Percentiles rank a stretch among this genome's conserved stretches.
Conservation (phyloP, 306 rosid species). For the Pachyrhizus erosus region DNA sequence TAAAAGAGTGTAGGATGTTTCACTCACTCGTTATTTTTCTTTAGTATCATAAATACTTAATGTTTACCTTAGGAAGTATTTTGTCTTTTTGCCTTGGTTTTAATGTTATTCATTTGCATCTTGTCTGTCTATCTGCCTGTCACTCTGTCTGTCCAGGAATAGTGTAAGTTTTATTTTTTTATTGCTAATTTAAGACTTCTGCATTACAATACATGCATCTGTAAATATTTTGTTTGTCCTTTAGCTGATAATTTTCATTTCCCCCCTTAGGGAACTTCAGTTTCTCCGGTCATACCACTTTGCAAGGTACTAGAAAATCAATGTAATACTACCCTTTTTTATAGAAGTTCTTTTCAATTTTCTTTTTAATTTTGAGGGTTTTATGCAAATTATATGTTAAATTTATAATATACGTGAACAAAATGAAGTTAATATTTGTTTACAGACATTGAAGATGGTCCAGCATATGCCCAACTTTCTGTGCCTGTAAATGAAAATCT, state of each 20-base stretch:
- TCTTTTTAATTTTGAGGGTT: slow-evolving; percentile 12
- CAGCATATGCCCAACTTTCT: slow-evolving; percentile 63
- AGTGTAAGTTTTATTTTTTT: neutral
- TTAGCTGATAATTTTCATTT: slow-evolving; percentile 33
- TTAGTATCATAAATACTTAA: neutral
- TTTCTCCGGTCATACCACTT: slow-evolving; percentile 54
- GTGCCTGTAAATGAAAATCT: slow-evolving; percentile 62
- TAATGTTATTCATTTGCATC: neutral
- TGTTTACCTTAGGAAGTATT: slow-evolving; percentile 7
- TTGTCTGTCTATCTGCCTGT: neutral
- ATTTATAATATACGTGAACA: neutral
- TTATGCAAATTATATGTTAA: slow-evolving; percentile 10
- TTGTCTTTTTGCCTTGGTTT: neutral
- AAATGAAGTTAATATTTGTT: slow-evolving; percentile 18
- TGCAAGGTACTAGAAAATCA: slow-evolving; percentile 51
- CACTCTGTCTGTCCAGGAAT: neutral
- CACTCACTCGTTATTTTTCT: neutral
- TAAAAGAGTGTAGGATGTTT: neutral
- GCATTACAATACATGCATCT: neutral
- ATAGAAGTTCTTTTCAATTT: neutral
- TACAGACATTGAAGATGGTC: slow-evolving; percentile 67
- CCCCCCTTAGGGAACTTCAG: slow-evolving; percentile 52
- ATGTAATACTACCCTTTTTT: slow-evolving; percentile 6
- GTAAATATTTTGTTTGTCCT: neutral
- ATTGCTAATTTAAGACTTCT: slow-evolving; percentile 1